Evolutionary conservation across 208 protist species (phyloP).

Genomic region (Tritrichomonas foetus): DNA sequence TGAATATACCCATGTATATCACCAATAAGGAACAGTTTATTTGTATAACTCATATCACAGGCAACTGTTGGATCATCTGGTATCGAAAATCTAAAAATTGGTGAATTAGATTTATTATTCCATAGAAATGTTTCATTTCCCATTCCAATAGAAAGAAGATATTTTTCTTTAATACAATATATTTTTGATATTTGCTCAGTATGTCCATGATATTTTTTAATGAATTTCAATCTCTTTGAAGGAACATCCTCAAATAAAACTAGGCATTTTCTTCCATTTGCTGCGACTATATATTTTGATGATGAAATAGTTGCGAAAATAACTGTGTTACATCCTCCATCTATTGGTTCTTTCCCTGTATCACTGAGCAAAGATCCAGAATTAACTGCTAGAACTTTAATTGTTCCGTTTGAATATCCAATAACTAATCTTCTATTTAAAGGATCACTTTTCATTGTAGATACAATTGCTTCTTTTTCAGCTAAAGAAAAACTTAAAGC

Average conservation of each 20-base stretch:
- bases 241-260: not conserved
- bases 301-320: not conserved
- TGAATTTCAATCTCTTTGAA: not conserved
- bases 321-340: not conserved
- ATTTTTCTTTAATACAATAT: not conserved
- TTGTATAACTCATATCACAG: not conserved
- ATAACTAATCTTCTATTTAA: not conserved
- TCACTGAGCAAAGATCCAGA: not conserved
- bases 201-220: not conserved
- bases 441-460: not conserved
- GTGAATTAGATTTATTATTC: not conserved
- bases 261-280: not conserved
- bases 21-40: not conserved
- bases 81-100: not conserved
- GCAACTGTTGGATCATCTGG: not conserved
- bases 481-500: not conserved
- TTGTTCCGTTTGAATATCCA: not conserved
- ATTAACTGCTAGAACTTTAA: not conserved
- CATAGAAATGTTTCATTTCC: not conserved
- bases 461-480: slow-evolving; percentile 5
- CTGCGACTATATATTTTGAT: not conserved
- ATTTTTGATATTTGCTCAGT: not conserved
- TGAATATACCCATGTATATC: not conserved
- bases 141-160: not conserved
- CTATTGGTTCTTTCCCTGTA: not conserved